Conservation (phyloP, 352 stramenopile genomes). For the Pythium apleroticum region DNA sequence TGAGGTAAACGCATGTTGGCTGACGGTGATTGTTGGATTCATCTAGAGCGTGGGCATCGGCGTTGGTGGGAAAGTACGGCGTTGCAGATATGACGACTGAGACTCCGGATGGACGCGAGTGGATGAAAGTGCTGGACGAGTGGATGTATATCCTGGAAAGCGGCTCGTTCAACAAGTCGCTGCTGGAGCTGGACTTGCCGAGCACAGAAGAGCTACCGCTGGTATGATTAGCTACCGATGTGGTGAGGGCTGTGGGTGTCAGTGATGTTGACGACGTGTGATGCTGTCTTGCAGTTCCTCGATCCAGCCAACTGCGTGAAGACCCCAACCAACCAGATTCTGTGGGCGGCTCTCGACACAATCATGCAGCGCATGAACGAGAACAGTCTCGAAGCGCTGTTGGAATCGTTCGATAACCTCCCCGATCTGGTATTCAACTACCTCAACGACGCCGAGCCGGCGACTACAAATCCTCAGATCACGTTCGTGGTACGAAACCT, state of each 20-base stretch:
- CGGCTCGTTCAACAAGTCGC: constrained; percentile 64
- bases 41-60: constrained; percentile 64
- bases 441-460: constrained; percentile 68
- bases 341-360: constrained; percentile 82
- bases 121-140: constrained; percentile 79
- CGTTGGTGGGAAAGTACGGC: constrained; percentile 53
- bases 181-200: constrained; percentile 67
- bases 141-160: constrained; percentile 89
- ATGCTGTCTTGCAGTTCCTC: constrained; percentile 52
- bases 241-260: background rate
- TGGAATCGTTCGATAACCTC: constrained; percentile 88
- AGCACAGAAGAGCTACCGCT: constrained; percentile 68
- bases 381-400: constrained; percentile 69
- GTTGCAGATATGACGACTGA: constrained; percentile 59
- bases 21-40: background rate
- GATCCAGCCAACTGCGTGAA: constrained; percentile 73
- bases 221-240: constrained; percentile 13
- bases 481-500: constrained; percentile 66
- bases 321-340: constrained; percentile 68
- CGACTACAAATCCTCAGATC: constrained; percentile 63
- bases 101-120: constrained; percentile 37
- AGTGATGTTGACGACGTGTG: background rate
- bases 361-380: constrained; percentile 88
- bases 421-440: constrained; percentile 85
- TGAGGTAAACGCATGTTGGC: background rate